A percentile compares a stretch with the other conserved stretches of the same genome.
These are phyloP conservation scores for Clavulina sp. DNA, from an alignment of 768 basidiomycete genomes.

Conservation along the genomic window DNA sequence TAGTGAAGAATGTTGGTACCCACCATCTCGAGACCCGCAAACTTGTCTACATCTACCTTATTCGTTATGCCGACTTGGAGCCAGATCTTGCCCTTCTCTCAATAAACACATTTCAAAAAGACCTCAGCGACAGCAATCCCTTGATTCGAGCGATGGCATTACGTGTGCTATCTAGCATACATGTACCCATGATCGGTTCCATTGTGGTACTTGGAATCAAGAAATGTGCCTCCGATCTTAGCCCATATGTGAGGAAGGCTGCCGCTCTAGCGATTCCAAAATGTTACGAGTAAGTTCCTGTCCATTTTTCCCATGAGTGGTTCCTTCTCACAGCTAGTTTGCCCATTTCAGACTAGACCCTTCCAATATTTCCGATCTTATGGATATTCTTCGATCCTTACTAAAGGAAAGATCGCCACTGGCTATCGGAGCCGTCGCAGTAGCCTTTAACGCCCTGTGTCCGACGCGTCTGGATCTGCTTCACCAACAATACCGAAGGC, in stretches of 20 bases:
- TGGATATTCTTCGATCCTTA: conserved; percentile 22
- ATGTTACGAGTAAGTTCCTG: conserved; percentile 43
- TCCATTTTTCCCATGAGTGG: neutral
- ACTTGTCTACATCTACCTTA: conserved; percentile 92
- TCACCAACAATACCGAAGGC: conserved; percentile 71
- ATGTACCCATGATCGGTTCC: conserved; percentile 72
- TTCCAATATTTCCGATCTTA: conserved; percentile 45
- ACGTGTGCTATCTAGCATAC: conserved; percentile 80
- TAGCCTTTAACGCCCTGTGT: conserved; percentile 77
- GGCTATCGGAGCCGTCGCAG: conserved; percentile 68
- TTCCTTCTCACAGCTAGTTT: neutral
- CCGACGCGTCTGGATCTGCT: conserved; percentile 74
- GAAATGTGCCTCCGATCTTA: conserved; percentile 80
- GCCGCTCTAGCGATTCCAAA: conserved; percentile 83
- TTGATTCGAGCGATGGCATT: conserved; percentile 94
- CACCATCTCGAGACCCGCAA: conserved; percentile 87
- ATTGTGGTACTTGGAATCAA: conserved; percentile 78
- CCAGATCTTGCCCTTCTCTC: conserved; percentile 90
- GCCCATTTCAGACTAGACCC: conserved; percentile 45
- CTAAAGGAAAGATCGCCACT: conserved; percentile 63
- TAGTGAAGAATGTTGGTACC: conserved; percentile 93
- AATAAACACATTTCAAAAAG: conserved; percentile 97
- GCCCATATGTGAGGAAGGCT: conserved; percentile 88
- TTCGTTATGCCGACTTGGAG: conserved; percentile 83
- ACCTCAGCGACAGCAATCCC: conserved; percentile 79